phyloP scores from a whole-genome alignment of 208 protist species.

The Trypanosoma avium region DNA sequence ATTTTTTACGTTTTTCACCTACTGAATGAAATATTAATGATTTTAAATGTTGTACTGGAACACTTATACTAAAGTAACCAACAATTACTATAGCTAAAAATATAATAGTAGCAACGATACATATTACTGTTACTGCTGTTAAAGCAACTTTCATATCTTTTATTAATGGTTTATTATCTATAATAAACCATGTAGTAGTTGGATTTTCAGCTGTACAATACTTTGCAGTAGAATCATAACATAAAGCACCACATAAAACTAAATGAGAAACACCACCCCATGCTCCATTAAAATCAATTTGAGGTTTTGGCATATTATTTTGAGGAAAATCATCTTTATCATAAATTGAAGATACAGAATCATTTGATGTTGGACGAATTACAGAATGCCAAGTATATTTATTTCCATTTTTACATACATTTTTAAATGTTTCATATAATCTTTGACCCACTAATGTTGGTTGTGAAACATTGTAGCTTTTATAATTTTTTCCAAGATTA shows the following conservation, averaged over 20 bases:
- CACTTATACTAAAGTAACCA: constrained; percentile 72
- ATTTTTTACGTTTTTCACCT: constrained; percentile 29
- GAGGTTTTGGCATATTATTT: constrained; percentile 32
- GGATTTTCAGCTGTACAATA: constrained; percentile 50
- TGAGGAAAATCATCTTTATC: not conserved
- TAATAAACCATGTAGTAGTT: constrained; percentile 60
- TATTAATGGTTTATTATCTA: constrained; percentile 32
- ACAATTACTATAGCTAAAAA: constrained; percentile 56
- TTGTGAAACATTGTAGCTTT: constrained; percentile 32
- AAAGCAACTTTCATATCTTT: constrained; percentile 16
- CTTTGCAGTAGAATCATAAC: constrained; percentile 27
- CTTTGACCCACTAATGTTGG: constrained; percentile 11
- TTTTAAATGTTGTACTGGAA: constrained; percentile 66
- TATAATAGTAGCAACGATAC: constrained; percentile 48
- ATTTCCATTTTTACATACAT: constrained; percentile 25
- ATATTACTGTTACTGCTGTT: constrained; percentile 45
- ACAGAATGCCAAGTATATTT: constrained; percentile 64
- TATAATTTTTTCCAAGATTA: constrained; percentile 31
- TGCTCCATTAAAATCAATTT: constrained; percentile 31
- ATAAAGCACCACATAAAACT: constrained; percentile 59
- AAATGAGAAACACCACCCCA: constrained; percentile 50
- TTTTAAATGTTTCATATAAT: constrained; percentile 29
- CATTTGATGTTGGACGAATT: constrained; percentile 5
- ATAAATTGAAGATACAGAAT: not conserved
- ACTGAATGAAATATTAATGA: constrained; percentile 55